Conservation (phyloP, 164 flowering plant species). For the Tetrastigma voinierianum region DNA sequence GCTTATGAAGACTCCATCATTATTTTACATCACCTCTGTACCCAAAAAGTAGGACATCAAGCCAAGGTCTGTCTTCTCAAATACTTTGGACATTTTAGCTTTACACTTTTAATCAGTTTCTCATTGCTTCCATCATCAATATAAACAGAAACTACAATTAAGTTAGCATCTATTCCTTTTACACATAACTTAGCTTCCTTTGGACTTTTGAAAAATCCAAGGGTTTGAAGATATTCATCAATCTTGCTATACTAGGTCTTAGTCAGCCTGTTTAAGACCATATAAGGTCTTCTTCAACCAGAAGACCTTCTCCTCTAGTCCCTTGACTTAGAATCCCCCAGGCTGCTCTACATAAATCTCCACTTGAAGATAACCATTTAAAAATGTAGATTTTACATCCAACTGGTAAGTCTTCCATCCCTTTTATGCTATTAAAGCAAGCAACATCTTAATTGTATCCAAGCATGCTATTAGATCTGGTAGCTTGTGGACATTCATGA, state of each 20-base stretch:
- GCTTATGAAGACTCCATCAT: conserved; percentile 1
- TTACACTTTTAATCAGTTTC: not conserved
- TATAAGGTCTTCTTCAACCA: too few species aligned
- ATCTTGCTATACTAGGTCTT: conserved; percentile 1
- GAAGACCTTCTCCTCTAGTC: too few species aligned
- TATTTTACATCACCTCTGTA: not conserved
- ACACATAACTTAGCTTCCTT: not conserved
- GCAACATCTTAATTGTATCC: too few species aligned
- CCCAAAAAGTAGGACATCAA: conserved; percentile 9
- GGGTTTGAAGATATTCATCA: conserved; percentile 2
- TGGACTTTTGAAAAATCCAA: not conserved
- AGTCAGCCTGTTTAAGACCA: too few species aligned
- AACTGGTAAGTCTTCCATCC: too few species aligned
- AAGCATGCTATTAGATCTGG: too few species aligned
- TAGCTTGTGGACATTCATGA: too few species aligned
- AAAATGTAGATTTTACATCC: too few species aligned
- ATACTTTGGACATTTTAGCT: not conserved
- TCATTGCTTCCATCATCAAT: conserved; percentile 4
- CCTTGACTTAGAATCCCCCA: too few species aligned
- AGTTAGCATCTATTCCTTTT: conserved; percentile 5
- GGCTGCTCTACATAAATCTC: too few species aligned
- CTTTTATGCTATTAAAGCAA: too few species aligned
- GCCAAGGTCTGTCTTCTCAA: conserved; percentile 7
- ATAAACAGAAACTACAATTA: not conserved
- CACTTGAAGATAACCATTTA: too few species aligned